phyloP scores from a whole-genome alignment of 805 yeast genomes.

The Yamadazyma phyllophila region DNA sequence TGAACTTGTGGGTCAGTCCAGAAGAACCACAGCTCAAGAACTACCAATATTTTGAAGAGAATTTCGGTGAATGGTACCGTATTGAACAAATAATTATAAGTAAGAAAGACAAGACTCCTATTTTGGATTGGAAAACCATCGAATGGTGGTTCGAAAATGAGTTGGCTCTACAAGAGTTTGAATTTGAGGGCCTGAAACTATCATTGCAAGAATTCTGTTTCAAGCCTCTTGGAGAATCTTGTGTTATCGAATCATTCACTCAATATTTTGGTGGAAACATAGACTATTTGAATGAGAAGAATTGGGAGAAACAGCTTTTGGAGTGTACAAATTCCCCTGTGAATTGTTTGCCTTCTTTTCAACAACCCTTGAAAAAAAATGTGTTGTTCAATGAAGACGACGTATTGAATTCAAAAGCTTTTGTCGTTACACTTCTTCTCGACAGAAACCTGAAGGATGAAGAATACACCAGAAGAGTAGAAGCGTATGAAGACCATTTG shows the following conservation, averaged over 20 bases:
- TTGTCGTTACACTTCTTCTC: constrained; percentile 71
- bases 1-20: constrained; percentile 87
- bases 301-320: constrained; percentile 56
- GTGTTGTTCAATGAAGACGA: constrained; percentile 55
- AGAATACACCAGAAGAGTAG: constrained; percentile 36
- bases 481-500: constrained; percentile 71
- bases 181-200: constrained; percentile 18
- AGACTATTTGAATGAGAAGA: constrained; percentile 41
- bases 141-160: constrained; percentile 92
- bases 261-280: constrained; percentile 79
- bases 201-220: constrained; percentile 70
- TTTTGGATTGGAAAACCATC: constrained; percentile 62
- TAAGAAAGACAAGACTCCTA: constrained; percentile 59
- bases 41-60: constrained; percentile 66
- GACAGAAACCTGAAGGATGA: constrained; percentile 49
- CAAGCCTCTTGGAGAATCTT: constrained; percentile 74
- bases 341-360: constrained; percentile 83
- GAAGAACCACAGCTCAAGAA: constrained; percentile 66
- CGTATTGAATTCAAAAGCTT: constrained; percentile 62
- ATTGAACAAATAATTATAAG: constrained; percentile 76
- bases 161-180: constrained; percentile 38
- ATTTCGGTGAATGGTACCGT: constrained; percentile 90
- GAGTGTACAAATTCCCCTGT: constrained; percentile 80
- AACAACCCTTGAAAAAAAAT: constrained; percentile 79
- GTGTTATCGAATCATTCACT: constrained; percentile 84